A percentile compares a stretch with the other conserved stretches of the same genome.
Conservation (phyloP, 2,329 filamentous ascomycete species). For the Talaromyces atroroseus region DNA sequence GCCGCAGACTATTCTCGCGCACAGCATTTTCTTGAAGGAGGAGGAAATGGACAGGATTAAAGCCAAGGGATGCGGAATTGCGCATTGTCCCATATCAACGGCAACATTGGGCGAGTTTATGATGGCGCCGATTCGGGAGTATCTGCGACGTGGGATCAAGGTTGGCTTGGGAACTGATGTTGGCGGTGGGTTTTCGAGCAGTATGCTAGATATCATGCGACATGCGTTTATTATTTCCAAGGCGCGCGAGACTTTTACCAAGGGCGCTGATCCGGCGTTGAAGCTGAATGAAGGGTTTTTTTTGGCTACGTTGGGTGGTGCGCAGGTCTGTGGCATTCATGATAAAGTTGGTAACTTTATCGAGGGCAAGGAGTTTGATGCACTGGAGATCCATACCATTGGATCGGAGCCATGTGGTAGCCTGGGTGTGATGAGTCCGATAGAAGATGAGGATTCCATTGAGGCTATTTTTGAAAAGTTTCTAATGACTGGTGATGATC, state of each 20-base stretch:
- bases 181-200: slow-evolving; percentile 57
- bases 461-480: slow-evolving; percentile 56
- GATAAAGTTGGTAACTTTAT: slow-evolving; percentile 53
- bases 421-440: slow-evolving; percentile 47
- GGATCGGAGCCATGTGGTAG: slow-evolving; percentile 16
- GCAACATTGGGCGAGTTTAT: slow-evolving; percentile 56
- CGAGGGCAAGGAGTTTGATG: slow-evolving; percentile 59
- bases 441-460: slow-evolving; percentile 47
- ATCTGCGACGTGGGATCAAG: slow-evolving; percentile 54
- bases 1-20: slow-evolving; percentile 56
- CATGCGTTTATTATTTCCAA: slow-evolving; percentile 51
- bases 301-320: slow-evolving; percentile 58
- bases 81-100: slow-evolving; percentile 61
- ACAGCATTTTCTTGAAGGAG: slow-evolving; percentile 59
- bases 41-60: slow-evolving; percentile 49
- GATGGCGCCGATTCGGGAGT: slow-evolving; percentile 55
- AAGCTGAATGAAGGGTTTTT: slow-evolving; percentile 53
- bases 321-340: slow-evolving; percentile 52
- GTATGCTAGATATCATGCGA: slow-evolving; percentile 43
- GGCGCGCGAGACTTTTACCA: slow-evolving; percentile 28
- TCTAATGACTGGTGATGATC: slow-evolving; percentile 60
- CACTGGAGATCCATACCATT: slow-evolving; percentile 45
- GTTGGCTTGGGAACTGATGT: slow-evolving; percentile 63
- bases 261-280: slow-evolving; percentile 41
- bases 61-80: slow-evolving; percentile 52